A percentile compares a stretch with the other conserved stretches of the same genome.
phyloP scores from a whole-genome alignment of 305 asterid genomes.

The Solanum chacoense region DNA sequence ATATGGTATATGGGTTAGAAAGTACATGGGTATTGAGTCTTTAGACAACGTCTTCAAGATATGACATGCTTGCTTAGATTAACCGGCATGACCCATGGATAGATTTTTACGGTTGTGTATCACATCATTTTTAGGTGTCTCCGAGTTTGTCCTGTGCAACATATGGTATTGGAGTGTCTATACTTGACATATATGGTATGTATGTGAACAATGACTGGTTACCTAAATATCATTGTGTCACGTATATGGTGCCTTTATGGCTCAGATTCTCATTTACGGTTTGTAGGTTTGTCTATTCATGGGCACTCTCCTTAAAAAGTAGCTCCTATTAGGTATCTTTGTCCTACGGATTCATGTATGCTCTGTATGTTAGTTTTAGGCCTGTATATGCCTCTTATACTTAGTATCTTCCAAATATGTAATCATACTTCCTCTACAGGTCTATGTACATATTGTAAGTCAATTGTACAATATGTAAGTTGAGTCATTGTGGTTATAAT shows the following conservation, averaged over 20 bases:
- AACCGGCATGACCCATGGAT: not conserved
- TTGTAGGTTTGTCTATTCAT: too few relatives aligned
- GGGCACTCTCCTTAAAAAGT: too few relatives aligned
- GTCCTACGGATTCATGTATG: too few relatives aligned
- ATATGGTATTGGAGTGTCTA: not conserved
- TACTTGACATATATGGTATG: not conserved
- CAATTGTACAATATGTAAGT: not conserved
- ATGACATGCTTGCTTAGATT: not conserved
- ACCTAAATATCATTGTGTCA: not conserved
- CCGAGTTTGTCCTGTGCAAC: not conserved
- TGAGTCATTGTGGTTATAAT: not conserved
- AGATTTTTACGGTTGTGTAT: not conserved
- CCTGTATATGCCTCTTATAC: not conserved
- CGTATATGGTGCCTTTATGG: too few relatives aligned
- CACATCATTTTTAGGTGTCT: not conserved
- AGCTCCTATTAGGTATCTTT: too few relatives aligned
- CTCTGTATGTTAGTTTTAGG: too few relatives aligned
- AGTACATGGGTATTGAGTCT: too few relatives aligned
- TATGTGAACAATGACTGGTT: not conserved
- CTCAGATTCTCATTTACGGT: too few relatives aligned
- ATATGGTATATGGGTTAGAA: too few relatives aligned
- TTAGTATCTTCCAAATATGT: not conserved
- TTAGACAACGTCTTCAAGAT: not conserved
- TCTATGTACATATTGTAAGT: not conserved
- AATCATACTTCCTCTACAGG: not conserved